phyloP scores from a whole-genome alignment of 176 grass and related monocot genomes.

The Juncus effusus region DNA sequence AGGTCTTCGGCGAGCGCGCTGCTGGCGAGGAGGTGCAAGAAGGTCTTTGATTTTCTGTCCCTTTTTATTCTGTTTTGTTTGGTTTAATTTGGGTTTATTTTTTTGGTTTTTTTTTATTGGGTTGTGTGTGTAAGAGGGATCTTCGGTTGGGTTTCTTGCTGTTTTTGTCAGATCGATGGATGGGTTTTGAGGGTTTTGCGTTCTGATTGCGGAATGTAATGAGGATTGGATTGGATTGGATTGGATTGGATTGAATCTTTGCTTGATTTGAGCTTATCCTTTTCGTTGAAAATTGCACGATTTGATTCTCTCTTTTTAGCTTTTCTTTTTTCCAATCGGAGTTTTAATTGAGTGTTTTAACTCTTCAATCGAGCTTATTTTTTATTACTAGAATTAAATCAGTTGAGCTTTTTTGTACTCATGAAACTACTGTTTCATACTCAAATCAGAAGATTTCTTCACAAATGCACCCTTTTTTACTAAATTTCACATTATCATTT shows the following conservation, averaged over 20 bases:
- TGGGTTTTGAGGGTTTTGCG: not conserved
- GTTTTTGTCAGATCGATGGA: slow-evolving; percentile 19
- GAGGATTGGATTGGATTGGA: not conserved
- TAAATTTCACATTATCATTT: no score
- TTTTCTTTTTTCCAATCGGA: no score
- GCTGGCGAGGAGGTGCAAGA: slow-evolving; percentile 84
- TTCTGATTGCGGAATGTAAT: not conserved
- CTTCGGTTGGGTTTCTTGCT: not conserved
- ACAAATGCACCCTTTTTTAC: no score
- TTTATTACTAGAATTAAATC: no score
- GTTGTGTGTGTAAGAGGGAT: slow-evolving; percentile 16
- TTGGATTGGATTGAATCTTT: not conserved
- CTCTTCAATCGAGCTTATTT: no score
- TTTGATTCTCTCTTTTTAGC: no score
- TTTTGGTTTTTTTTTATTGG: slow-evolving; percentile 38
- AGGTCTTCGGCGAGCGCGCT: slow-evolving; percentile 80
- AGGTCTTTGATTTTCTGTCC: slow-evolving; percentile 38
- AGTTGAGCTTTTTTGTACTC: no score
- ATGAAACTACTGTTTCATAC: no score
- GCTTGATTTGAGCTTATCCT: no score
- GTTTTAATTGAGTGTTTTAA: no score
- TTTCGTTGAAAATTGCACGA: no score
- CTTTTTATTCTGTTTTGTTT: slow-evolving; percentile 7
- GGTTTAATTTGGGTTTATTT: slow-evolving; percentile 17
- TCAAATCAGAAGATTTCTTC: no score